Conservation (phyloP, 78 protist species). For the Dictyostelium firmibasis region DNA sequence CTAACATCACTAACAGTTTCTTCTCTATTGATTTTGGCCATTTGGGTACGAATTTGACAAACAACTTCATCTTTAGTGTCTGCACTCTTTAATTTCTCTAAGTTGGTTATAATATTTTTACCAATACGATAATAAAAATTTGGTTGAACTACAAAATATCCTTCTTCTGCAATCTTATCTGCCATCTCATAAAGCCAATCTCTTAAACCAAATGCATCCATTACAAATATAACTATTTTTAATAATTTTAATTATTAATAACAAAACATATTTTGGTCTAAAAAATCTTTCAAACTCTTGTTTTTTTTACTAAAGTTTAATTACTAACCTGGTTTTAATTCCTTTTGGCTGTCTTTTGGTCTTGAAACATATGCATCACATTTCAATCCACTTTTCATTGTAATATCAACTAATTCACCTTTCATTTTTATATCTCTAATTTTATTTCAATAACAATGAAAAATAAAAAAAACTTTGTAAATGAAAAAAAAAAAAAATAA, state of each 20-base stretch:
- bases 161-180: constrained; percentile 18
- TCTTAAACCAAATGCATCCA: constrained; percentile 68
- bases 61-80: neutral
- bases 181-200: constrained; percentile 23
- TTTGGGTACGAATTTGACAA: neutral
- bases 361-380: constrained; percentile 38
- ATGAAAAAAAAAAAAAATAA: neutral
- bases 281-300: too few relatives aligned
- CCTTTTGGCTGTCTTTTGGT: constrained; percentile 24
- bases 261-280: too few relatives aligned
- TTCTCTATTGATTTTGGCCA: neutral
- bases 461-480: neutral
- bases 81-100: neutral
- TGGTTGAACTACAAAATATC: constrained; percentile 44
- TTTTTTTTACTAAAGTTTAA: too few relatives aligned
- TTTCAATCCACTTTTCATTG: constrained; percentile 30
- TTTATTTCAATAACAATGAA: neutral
- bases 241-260: too few relatives aligned
- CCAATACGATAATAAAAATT: constrained; percentile 44
- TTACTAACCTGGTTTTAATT: neutral
- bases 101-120: neutral
- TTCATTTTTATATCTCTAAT: neutral
- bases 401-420: constrained; percentile 5
- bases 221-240: constrained; percentile 15
- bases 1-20: neutral